Conservation (phyloP, 2,329 filamentous ascomycete species). For the Neonectria punicea region DNA sequence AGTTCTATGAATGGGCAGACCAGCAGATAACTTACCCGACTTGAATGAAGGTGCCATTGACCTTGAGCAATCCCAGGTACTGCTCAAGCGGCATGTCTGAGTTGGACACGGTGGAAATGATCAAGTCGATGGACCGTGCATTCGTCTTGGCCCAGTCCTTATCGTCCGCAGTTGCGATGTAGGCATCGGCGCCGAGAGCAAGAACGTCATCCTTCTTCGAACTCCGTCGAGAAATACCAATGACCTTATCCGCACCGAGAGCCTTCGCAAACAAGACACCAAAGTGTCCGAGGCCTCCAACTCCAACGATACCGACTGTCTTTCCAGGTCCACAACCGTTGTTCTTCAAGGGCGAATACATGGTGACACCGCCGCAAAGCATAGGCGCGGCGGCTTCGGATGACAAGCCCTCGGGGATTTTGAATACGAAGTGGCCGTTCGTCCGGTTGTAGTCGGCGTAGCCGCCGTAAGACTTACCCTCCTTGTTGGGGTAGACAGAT, state of each 20-base stretch:
- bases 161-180: conserved; percentile 65
- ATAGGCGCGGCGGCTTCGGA: conserved; percentile 75
- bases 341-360: conserved; percentile 78
- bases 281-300: conserved; percentile 78
- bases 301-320: conserved; percentile 76
- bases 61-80: conserved; percentile 50
- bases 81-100: conserved; percentile 30
- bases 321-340: conserved; percentile 79
- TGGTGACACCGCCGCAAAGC: conserved; percentile 84
- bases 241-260: conserved; percentile 64
- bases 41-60: conserved; percentile 68
- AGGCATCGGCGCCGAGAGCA: conserved; percentile 66
- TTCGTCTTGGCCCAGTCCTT: conserved; percentile 62
- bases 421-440: conserved; percentile 56
- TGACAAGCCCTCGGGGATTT: conserved; percentile 77
- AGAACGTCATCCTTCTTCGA: conserved; percentile 65
- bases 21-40: conserved; percentile 54
- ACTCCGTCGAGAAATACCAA: conserved; percentile 65
- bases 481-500: conserved; percentile 63
- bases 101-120: conserved; percentile 70
- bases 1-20: not conserved
- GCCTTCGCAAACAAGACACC: conserved; percentile 74
- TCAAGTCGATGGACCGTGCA: conserved; percentile 72
- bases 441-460: conserved; percentile 55
- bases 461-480: conserved; percentile 69